Percentiles rank a stretch among this genome's conserved stretches.
These are phyloP conservation scores for Anaeromyces robustus DNA, from an alignment of 192 early-diverging fungal species.

Conservation along the genomic window DNA sequence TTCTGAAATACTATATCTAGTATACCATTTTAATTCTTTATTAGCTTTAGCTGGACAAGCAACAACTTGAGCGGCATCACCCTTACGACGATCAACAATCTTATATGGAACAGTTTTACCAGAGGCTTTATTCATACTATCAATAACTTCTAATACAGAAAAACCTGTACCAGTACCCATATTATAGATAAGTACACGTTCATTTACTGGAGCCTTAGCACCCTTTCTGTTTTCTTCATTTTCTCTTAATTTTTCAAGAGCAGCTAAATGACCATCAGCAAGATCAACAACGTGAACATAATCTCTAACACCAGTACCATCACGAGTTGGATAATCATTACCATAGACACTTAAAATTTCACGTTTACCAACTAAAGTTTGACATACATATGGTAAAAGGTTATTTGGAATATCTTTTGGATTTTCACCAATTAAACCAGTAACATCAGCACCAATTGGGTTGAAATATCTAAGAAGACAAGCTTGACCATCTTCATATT, in stretches of 20 bases:
- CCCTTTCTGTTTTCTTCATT: background rate
- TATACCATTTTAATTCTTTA: conserved; percentile 46
- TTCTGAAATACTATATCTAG: conserved; percentile 30
- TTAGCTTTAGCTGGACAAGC: conserved; percentile 55
- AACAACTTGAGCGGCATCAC: conserved; percentile 74
- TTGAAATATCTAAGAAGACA: conserved; percentile 78
- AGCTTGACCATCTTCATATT: background rate
- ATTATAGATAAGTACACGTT: conserved; percentile 46
- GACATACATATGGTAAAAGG: conserved; percentile 66
- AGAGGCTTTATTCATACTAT: conserved; percentile 62
- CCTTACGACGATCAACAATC: conserved; percentile 48
- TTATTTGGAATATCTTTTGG: conserved; percentile 73
- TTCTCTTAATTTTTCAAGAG: conserved; percentile 1
- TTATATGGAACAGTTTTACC: conserved; percentile 63
- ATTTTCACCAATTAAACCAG: conserved; percentile 86
- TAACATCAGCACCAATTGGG: conserved; percentile 78
- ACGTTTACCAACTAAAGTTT: conserved; percentile 68
- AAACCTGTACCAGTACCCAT: conserved; percentile 83
- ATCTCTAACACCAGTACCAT: conserved; percentile 86
- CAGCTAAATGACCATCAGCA: conserved; percentile 63
- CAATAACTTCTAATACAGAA: conserved; percentile 82
- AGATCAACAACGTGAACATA: conserved; percentile 93
- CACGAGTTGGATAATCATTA: conserved; percentile 75
- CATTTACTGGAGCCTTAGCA: background rate
- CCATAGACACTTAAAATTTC: conserved; percentile 80